phyloP scores from a whole-genome alignment of 768 basidiomycete genomes.

The Pisolithus sp. region DNA sequence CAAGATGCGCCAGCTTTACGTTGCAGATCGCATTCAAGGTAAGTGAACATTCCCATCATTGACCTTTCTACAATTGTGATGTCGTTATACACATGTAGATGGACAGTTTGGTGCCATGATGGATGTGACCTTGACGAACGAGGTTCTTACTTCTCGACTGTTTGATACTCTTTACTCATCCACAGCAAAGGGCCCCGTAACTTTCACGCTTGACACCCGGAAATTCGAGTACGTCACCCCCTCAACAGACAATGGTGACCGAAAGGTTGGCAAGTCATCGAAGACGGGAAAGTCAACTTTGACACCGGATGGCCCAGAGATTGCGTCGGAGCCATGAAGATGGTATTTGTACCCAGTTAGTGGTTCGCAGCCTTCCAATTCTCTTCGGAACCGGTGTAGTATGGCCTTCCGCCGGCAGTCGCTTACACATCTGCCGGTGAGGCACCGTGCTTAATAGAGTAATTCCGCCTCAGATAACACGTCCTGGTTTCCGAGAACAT shows the following conservation, averaged over 20 bases:
- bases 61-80: not conserved
- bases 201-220: conserved; percentile 77
- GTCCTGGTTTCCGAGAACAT: too few species aligned
- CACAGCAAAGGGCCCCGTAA: conserved; percentile 65
- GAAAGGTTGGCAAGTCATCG: conserved; percentile 9
- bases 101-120: conserved; percentile 97
- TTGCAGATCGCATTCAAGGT: conserved; percentile 78
- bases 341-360: too few species aligned
- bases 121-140: conserved; percentile 82
- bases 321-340: conserved; percentile 2
- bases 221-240: conserved; percentile 61
- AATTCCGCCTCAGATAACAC: too few species aligned
- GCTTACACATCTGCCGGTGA: too few species aligned
- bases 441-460: too few species aligned
- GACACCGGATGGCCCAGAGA: too few species aligned
- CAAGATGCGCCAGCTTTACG: conserved; percentile 58
- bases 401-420: too few species aligned
- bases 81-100: conserved; percentile 40
- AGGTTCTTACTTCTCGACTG: conserved; percentile 39
- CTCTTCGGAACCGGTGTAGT: too few species aligned
- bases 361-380: too few species aligned
- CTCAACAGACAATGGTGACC: conserved; percentile 2
- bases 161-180: not conserved
- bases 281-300: too few species aligned
- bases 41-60: conserved; percentile 4